Conservation (phyloP, 306 rosid genomes). For the barrel medic (Medicago truncatula) region MtrunA17r5.0-ANR NC_053045.1:58578001-58578500, state of each 20-base stretch:
- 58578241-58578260: not conserved
- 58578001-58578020: conserved; percentile 39
- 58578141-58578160: conserved; percentile 36
- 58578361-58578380: not conserved
- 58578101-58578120: conserved; percentile 33
- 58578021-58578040: conserved; percentile 38
- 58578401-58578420: not conserved
- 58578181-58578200: conserved; percentile 18
- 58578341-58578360: conserved; percentile 13
- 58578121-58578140: conserved; percentile 40
- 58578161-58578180: conserved; percentile 46
- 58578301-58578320: not conserved
- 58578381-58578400: not conserved
- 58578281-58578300: conserved; percentile 14
- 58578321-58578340: not conserved
- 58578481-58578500: not conserved
- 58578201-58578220: conserved; percentile 1
- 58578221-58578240: conserved; percentile 14
- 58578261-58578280: not conserved
- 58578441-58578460: not conserved
- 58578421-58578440: not conserved
- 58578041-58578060: conserved; percentile 36
- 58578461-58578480: not conserved
- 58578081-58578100: conserved; percentile 38
- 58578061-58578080: conserved; percentile 43